Evolutionary conservation across 495 filamentous ascomycete species (phyloP).

Genomic region (Aspergillus wentii): DNA sequence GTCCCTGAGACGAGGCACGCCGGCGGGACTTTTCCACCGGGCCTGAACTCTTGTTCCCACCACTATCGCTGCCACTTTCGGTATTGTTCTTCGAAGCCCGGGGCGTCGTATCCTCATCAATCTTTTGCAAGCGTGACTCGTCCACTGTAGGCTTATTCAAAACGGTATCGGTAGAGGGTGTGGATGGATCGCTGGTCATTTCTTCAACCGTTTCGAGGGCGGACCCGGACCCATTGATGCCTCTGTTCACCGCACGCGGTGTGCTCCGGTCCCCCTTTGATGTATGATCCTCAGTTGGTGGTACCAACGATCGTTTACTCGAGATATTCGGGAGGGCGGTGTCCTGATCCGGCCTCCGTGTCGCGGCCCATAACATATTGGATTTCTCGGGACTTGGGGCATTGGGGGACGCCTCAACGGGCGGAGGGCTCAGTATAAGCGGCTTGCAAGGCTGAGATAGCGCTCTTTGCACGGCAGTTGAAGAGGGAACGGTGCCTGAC

Average conservation of each 20-base stretch:
- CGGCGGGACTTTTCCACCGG: constrained; percentile 31
- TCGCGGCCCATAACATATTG: constrained; percentile 57
- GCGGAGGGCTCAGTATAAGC: constrained; percentile 43
- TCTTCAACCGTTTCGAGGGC: constrained; percentile 92
- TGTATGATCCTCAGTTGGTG: constrained; percentile 24
- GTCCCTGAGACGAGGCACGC: constrained; percentile 20
- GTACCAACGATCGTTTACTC: constrained; percentile 30
- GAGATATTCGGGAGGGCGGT: constrained; percentile 38
- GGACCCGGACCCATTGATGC: constrained; percentile 58
- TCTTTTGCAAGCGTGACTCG: constrained; percentile 30
- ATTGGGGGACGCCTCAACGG: constrained; percentile 53
- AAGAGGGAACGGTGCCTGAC: constrained; percentile 44
- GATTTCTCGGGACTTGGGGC: constrained; percentile 59
- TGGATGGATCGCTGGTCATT: constrained; percentile 69
- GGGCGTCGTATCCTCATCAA: constrained; percentile 36
- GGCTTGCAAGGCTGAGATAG: constrained; percentile 61
- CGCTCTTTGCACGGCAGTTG: constrained; percentile 57
- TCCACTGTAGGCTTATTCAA: constrained; percentile 23
- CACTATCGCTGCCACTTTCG: constrained; percentile 49
- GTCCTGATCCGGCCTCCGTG: constrained; percentile 34
- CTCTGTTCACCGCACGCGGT: constrained; percentile 48
- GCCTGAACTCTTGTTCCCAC: constrained; percentile 40
- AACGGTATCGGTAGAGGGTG: constrained; percentile 54
- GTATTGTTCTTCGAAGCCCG: constrained; percentile 26
- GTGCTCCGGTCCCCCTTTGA: constrained; percentile 29